Evolutionary conservation across 2,329 filamentous ascomycete species (phyloP), one percentile per base, ranked within the genome.

Genomic region (Sclerotinia subarctica): DNA sequence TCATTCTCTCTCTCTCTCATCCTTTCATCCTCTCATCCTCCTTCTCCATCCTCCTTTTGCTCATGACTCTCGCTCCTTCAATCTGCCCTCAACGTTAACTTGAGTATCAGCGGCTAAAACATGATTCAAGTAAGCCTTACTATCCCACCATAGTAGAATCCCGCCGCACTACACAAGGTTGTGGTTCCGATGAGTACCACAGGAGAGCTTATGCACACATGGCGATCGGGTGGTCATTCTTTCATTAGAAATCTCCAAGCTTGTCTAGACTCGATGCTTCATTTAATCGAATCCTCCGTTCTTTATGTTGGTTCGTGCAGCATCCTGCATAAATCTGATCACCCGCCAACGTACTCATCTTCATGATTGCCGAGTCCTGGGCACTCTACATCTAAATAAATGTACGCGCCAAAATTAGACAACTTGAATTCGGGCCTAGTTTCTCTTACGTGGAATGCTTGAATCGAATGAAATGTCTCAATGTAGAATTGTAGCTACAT

Each of bases 161-260:
- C 24, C 49, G 19, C 32, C 26, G 24, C 52, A 65, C 21, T 35
- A 21, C 15, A 26, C 46, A 29, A 63, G 7, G 21, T 42, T 38
- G 35, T 24, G 49, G 26, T 58, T 19, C 64, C 42, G 63, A 66
- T 42, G 51, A 56, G 54, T 51, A 66, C 21, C 26, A 26, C n/a
- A 60, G 29, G 29, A 13, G 1, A 51, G 5, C 42, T 59, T 47
- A 58, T 58, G 42, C 19, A 47, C 19, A 35, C 51, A 64, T 57
- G 44, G 64, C 6, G 49, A 35, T 58, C 42, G 26, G n/a, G 29
- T 58, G 24, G 51, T 56, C 62, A 64, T 64, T 56, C 26, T 29
- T 35, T 49, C 24, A 35, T 64, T 17, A 17, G 17, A 2, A 44
- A 49, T 58, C 8, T 58, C 52, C 26, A 56, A 29, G 38, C 21